phyloP scores from a whole-genome alignment of 1,139 yeast species.

The Magnusiomyces suaveolens region DNA sequence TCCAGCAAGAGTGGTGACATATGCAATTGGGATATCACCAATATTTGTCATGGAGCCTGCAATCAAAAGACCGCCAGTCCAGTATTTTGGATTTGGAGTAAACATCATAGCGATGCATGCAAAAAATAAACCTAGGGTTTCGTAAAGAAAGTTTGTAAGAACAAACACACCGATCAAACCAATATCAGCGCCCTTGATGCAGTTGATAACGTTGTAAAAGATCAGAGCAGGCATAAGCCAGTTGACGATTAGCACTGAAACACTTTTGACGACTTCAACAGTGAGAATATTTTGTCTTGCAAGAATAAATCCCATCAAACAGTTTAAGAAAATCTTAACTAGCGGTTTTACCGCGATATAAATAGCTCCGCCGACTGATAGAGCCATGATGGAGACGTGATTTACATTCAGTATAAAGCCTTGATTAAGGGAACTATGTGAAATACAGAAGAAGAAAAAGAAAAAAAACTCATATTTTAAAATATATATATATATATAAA shows the following conservation, averaged over 20 bases:
- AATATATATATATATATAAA: no score
- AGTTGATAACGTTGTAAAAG: constrained; percentile 64
- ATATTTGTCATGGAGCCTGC: constrained; percentile 56
- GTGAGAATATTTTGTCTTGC: constrained; percentile 56
- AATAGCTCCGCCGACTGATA: constrained; percentile 48
- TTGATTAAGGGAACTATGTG: neutral
- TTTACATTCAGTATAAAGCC: neutral
- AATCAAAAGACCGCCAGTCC: constrained; percentile 69
- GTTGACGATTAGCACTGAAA: constrained; percentile 62
- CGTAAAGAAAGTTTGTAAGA: constrained; percentile 48
- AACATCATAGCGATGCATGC: constrained; percentile 28
- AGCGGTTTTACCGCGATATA: constrained; percentile 81
- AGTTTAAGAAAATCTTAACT: constrained; percentile 70
- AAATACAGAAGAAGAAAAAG: neutral
- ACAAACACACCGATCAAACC: constrained; percentile 65
- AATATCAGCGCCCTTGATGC: constrained; percentile 61
- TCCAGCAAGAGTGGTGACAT: constrained; percentile 54
- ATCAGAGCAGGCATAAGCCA: constrained; percentile 71
- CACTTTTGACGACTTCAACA: constrained; percentile 56
- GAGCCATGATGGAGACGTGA: neutral
- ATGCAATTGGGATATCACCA: constrained; percentile 83
- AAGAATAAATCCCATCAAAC: constrained; percentile 56
- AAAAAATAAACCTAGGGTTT: constrained; percentile 26
- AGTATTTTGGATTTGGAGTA: constrained; percentile 53
- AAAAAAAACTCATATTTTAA: neutral